These are phyloP conservation scores for Hyaloscypha variabilis DNA, from an alignment of 495 filamentous ascomycete genomes.

Conservation along the genomic window DNA sequence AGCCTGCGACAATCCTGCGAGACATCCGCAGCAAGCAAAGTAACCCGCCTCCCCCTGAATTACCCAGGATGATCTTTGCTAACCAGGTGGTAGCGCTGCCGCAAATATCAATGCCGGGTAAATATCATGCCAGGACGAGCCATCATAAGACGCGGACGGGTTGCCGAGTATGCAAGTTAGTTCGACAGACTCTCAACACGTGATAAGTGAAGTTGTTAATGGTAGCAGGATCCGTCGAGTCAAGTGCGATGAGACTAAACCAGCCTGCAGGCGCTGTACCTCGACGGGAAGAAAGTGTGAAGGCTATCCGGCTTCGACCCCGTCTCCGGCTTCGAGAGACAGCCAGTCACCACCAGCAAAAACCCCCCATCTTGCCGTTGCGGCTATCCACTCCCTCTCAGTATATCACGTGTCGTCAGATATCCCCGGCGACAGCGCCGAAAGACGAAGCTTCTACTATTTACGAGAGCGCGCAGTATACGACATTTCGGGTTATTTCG, in stretches of 20 bases:
- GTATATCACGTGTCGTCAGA: background rate
- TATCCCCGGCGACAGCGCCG: background rate
- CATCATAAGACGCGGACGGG: too few species aligned
- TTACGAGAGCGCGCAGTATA: slow-evolving; percentile 42
- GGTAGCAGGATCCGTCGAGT: slow-evolving; percentile 48
- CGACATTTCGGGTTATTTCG: slow-evolving; percentile 48
- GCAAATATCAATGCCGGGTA: too few species aligned
- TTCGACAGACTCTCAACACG: too few species aligned
- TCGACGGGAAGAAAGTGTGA: slow-evolving; percentile 60
- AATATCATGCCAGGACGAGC: too few species aligned
- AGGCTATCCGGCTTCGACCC: slow-evolving; percentile 47
- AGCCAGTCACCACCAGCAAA: slow-evolving; percentile 23
- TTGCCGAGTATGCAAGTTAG: too few species aligned
- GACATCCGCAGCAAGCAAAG: too few species aligned
- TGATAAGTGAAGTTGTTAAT: too few species aligned
- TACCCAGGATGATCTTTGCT: too few species aligned
- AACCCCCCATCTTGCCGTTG: background rate
- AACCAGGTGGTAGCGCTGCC: too few species aligned
- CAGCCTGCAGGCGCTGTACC: slow-evolving; percentile 54
- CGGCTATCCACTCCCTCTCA: background rate
- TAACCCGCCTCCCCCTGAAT: too few species aligned
- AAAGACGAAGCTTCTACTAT: slow-evolving; percentile 37
- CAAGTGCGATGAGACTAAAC: slow-evolving; percentile 61
- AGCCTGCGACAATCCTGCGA: too few species aligned
- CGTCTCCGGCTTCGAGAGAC: slow-evolving; percentile 29